Base-by-base conservation (phyloP, 495 filamentous ascomycete genomes). In the Aspergillus sclerotiicarbonarius region DNA sequence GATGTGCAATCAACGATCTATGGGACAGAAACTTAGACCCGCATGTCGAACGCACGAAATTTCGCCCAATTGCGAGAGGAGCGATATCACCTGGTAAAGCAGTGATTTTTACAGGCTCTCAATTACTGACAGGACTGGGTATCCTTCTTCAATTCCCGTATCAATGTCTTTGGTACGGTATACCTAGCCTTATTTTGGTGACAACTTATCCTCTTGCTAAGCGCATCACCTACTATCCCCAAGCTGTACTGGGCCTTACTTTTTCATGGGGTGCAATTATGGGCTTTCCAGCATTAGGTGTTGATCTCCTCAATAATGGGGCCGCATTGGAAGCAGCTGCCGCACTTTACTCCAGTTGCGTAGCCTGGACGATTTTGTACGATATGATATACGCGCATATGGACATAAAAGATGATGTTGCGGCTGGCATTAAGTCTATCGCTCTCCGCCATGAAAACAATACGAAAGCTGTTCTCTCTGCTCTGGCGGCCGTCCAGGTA, bases 311-410 rank as follows among this genome's bases (percentile, higher is more conserved):
- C 13, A 63, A 76, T 21, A 87, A 96, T 59, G 71, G 69, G 19
- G 69, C 83, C 25, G 86, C 90, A 15, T 69, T 90, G 59, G 74
- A 80, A 41, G 83, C 89, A 0, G 89, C 92, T 9, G 84, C 79
- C 3, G 81, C 85, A 29, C 76, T 98, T 43, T 98, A 98, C 71
- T 75, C 82, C 15, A 93, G 89, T 60, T 96, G 93, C 66, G 78
- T 96, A 25, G 86, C 92, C 0, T 98, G 94, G 94, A 96, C 94
- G 9, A 83, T 98, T 43, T 69, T 97, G 56, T 98, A 98, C 66
- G 94, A 98, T 74, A 97, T 96, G 87, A 96, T 98, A 18, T 98
- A 98, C 73, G 94, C 95, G 32, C 92, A 97, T 73, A 96, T 97
- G 88, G 94, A 98, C 61, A 92, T 98, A 69, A 89, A 88, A 67